Conservation (phyloP, 1,139 yeast species). For the Pichia sp. region DNA sequence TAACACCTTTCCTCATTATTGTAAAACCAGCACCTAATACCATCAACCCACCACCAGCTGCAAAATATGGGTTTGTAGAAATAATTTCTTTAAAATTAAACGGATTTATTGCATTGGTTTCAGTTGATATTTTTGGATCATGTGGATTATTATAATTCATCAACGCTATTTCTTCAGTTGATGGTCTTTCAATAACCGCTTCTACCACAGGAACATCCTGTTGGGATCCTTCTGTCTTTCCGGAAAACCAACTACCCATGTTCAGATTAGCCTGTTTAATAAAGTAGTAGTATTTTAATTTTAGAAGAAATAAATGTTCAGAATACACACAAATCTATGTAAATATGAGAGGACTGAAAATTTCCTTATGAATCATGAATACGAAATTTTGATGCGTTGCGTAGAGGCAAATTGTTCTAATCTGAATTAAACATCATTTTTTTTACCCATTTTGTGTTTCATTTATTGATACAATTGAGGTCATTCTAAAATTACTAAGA, state of each 20-base stretch:
- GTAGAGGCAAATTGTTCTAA: too few relatives aligned
- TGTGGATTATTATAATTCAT: conserved; percentile 17
- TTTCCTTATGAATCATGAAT: too few relatives aligned
- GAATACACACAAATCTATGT: too few relatives aligned
- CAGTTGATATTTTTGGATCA: background rate
- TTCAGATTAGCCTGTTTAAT: too few relatives aligned
- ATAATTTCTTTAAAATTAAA: conserved; percentile 48
- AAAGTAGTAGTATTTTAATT: too few relatives aligned
- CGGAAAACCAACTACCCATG: conserved; percentile 4
- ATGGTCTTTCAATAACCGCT: conserved; percentile 15
- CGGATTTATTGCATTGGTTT: conserved; percentile 18
- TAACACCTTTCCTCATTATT: conserved; percentile 62
- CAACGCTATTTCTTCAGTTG: conserved; percentile 17
- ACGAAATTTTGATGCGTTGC: too few relatives aligned
- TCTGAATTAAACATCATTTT: too few relatives aligned
- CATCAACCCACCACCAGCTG: conserved; percentile 98
- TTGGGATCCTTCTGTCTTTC: background rate
- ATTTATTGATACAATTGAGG: too few relatives aligned
- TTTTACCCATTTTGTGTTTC: too few relatives aligned
- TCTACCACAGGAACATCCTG: conserved; percentile 6
- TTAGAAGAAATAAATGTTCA: too few relatives aligned
- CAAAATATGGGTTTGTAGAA: conserved; percentile 81
- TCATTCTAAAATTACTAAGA: too few relatives aligned
- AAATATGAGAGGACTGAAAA: too few relatives aligned
- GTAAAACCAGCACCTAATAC: conserved; percentile 84